Evolutionary conservation across 192 early-diverging fungal species (phyloP).

Genomic region (Coemansia sp.): DNA sequence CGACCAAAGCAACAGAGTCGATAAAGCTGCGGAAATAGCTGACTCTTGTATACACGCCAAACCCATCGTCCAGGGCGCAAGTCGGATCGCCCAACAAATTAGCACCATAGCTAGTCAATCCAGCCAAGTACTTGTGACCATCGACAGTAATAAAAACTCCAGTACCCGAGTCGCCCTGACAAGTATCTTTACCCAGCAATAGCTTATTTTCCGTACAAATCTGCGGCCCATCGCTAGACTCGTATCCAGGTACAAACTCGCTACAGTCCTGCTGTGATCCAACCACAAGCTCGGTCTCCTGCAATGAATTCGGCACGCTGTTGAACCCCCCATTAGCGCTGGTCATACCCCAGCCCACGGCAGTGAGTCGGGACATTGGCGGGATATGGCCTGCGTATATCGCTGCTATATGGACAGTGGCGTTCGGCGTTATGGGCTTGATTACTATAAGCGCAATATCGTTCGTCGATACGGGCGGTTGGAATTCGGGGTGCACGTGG

Average conservation of each 20-base stretch:
- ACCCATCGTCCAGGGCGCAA: constrained; percentile 44
- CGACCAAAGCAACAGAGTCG: constrained; percentile 1
- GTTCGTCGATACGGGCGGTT: constrained; percentile 17
- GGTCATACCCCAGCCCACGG: constrained; percentile 46
- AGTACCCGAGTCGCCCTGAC: constrained; percentile 54
- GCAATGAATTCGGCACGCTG: constrained; percentile 26
- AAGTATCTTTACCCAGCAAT: constrained; percentile 38
- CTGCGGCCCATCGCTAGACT: constrained; percentile 49
- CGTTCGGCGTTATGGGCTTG: background rate
- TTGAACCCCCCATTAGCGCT: background rate
- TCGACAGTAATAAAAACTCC: constrained; percentile 26
- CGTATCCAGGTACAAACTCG: constrained; percentile 27
- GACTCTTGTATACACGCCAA: constrained; percentile 46
- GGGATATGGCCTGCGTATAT: constrained; percentile 32
- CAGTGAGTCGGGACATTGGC: constrained; percentile 22
- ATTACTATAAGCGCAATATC: constrained; percentile 38
- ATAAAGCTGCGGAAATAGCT: constrained; percentile 38
- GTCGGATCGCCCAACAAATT: constrained; percentile 38
- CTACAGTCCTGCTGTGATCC: constrained; percentile 28
- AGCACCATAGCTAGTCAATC: constrained; percentile 51
- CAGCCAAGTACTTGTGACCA: constrained; percentile 30
- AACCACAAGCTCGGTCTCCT: constrained; percentile 30
- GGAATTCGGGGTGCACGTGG: constrained; percentile 24
- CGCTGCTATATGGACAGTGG: constrained; percentile 1
- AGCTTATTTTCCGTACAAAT: constrained; percentile 52